Conservation (phyloP, 1,284 basidiomycete genomes). For the Gomphus sp. region DNA sequence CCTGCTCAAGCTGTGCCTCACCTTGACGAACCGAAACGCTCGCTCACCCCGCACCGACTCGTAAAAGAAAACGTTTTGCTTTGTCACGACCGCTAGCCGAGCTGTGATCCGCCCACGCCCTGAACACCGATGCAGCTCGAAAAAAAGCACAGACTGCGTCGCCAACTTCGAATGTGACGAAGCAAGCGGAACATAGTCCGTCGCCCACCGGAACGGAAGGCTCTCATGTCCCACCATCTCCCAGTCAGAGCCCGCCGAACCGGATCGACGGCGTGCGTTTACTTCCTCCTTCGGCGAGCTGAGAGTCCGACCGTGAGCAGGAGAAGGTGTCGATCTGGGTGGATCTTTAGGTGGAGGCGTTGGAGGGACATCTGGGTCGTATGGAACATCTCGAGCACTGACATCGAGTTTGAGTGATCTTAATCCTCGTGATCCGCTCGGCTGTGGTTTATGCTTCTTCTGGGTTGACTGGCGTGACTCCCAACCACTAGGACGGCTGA, state of each 20-base stretch:
- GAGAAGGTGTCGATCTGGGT: conserved; percentile 19
- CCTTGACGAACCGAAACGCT: conserved; percentile 74
- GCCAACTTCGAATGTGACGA: conserved; percentile 52
- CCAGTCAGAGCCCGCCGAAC: conserved; percentile 43
- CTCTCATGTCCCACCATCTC: conserved; percentile 57
- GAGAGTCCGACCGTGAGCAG: conserved; percentile 17
- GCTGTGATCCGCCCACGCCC: conserved; percentile 50
- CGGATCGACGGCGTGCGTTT: not conserved
- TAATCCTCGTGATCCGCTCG: conserved; percentile 51
- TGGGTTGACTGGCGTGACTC: conserved; percentile 37
- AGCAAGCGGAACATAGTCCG: conserved; percentile 69
- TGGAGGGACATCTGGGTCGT: conserved; percentile 16
- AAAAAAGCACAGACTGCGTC: conserved; percentile 49
- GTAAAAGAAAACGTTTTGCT: conserved; percentile 61
- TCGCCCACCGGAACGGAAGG: conserved; percentile 68
- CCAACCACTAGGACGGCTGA: conserved; percentile 43
- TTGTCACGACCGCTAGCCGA: conserved; percentile 66
- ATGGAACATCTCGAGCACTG: conserved; percentile 18
- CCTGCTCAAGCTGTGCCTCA: conserved; percentile 20
- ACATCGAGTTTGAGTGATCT: conserved; percentile 25
- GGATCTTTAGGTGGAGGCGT: conserved; percentile 23
- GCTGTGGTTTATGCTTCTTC: conserved; percentile 44
- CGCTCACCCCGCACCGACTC: conserved; percentile 73
- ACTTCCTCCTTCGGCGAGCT: not conserved
- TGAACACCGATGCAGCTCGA: conserved; percentile 45